These are phyloP conservation scores for Bombardia bombarda DNA, from an alignment of 495 filamentous ascomycete genomes.

Conservation along the genomic window DNA sequence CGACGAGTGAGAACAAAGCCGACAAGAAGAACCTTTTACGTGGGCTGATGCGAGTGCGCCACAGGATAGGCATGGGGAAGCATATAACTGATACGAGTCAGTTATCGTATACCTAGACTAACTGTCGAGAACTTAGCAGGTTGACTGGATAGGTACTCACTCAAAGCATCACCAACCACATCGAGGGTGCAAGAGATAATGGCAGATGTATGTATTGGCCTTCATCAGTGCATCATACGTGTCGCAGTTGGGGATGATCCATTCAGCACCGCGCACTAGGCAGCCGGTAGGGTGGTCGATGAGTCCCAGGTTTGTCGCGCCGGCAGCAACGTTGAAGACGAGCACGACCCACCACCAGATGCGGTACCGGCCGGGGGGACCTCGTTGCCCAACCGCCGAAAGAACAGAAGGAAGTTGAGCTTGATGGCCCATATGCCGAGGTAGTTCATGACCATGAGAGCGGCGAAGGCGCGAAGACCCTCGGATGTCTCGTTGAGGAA, in stretches of 20 bases:
- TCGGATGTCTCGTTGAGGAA: background rate
- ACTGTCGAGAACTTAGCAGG: background rate
- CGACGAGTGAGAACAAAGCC: conserved; percentile 16
- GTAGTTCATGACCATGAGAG: background rate
- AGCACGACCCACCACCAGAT: conserved; percentile 19
- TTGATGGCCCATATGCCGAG: conserved; percentile 20
- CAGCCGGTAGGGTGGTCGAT: too few species aligned
- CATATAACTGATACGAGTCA: conserved; percentile 9
- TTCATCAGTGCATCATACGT: too few species aligned
- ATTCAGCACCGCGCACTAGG: too few species aligned
- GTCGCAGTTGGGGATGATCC: too few species aligned
- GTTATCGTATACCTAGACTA: background rate
- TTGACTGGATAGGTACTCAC: conserved; percentile 5
- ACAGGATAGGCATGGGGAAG: conserved; percentile 19
- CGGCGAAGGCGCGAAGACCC: background rate
- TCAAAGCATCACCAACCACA: conserved; percentile 15
- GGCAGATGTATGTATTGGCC: conserved; percentile 4
- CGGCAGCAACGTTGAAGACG: conserved; percentile 8
- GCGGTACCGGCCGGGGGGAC: conserved; percentile 7
- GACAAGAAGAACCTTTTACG: conserved; percentile 17
- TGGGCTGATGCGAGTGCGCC: conserved; percentile 10
- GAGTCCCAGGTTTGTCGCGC: conserved; percentile 7
- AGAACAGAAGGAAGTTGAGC: conserved; percentile 23
- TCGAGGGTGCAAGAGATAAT: conserved; percentile 10
- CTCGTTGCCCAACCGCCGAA: conserved; percentile 17